A percentile compares a stretch with the other conserved stretches of the same genome.
Evolutionary conservation across 1,284 basidiomycete species (phyloP).

Genomic region (Tremellales sp.): DNA sequence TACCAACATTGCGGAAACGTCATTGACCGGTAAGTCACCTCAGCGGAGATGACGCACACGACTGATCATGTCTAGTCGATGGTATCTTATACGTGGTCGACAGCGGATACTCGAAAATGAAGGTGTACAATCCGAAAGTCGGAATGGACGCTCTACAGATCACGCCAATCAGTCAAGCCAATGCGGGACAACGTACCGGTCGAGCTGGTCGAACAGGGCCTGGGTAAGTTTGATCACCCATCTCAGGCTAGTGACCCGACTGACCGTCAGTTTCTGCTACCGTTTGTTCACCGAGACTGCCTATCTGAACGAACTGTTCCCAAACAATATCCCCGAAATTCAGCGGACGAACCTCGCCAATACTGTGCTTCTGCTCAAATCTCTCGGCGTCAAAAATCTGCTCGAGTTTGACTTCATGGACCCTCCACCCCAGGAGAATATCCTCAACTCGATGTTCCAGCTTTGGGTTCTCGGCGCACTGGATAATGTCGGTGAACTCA

Average conservation of each 20-base stretch:
- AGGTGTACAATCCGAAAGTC: constrained; percentile 98
- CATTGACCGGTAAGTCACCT: constrained; percentile 66
- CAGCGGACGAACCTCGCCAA: constrained; percentile 96
- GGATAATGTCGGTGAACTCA: constrained; percentile 96
- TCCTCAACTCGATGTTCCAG: constrained; percentile 97
- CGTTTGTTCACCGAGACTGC: constrained; percentile 96
- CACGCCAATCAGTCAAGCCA: constrained; percentile 97
- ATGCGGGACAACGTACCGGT: constrained; percentile 91
- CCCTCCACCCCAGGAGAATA: constrained; percentile 82
- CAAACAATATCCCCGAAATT: constrained; percentile 96
- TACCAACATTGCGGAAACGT: constrained; percentile 99
- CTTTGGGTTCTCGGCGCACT: constrained; percentile 97
- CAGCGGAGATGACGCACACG: no score
- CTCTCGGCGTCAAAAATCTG: constrained; percentile 87
- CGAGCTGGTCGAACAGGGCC: constrained; percentile 93
- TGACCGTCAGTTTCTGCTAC: constrained; percentile 73
- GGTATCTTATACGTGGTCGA: constrained; percentile 98
- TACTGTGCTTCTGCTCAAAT: constrained; percentile 92
- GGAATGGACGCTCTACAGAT: constrained; percentile 99
- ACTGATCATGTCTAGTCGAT: constrained; percentile 62
- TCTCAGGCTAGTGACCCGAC: not conserved
- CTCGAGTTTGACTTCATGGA: constrained; percentile 99
- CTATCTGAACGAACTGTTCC: constrained; percentile 90
- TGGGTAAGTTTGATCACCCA: constrained; percentile 57
- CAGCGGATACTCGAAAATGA: constrained; percentile 93